Evolutionary conservation across 768 basidiomycete genomes (phyloP).

Genomic region (Sistotremastrum suecicum): DNA sequence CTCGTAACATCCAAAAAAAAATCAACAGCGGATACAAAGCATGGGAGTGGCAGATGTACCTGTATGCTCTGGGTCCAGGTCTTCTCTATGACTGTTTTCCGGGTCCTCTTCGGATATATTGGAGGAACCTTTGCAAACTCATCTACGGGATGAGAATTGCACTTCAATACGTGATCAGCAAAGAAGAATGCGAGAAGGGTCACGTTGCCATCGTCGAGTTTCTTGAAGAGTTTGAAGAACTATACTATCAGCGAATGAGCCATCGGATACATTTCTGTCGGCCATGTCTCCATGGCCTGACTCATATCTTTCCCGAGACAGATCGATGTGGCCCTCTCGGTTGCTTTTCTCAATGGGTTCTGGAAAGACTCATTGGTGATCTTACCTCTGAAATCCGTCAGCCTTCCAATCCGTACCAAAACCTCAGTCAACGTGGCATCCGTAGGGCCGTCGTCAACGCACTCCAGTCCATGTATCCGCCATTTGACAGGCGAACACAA

Average conservation of each 20-base stretch:
- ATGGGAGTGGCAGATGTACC: constrained; percentile 18
- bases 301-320: constrained; percentile 17
- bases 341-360: constrained; percentile 17
- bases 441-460: constrained; percentile 12
- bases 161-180: constrained; percentile 10
- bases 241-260: constrained; percentile 17
- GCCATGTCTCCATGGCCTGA: constrained; percentile 18
- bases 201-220: constrained; percentile 15
- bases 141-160: constrained; percentile 16
- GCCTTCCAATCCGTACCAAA: constrained; percentile 12
- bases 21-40: constrained; percentile 27
- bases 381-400: constrained; percentile 16
- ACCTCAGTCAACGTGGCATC: constrained; percentile 15
- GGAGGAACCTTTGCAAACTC: constrained; percentile 19
- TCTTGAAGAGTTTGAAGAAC: constrained; percentile 18
- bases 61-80: constrained; percentile 13
- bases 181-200: constrained; percentile 10
- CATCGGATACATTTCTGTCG: constrained; percentile 20
- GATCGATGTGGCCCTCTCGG: constrained; percentile 11
- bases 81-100: neutral
- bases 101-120: constrained; percentile 9
- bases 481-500: constrained; percentile 4
- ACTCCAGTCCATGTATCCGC: constrained; percentile 9
- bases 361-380: constrained; percentile 19
- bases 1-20: constrained; percentile 25